Conservation (phyloP, 441 rosid species). For the Erysimum cheiri region DNA sequence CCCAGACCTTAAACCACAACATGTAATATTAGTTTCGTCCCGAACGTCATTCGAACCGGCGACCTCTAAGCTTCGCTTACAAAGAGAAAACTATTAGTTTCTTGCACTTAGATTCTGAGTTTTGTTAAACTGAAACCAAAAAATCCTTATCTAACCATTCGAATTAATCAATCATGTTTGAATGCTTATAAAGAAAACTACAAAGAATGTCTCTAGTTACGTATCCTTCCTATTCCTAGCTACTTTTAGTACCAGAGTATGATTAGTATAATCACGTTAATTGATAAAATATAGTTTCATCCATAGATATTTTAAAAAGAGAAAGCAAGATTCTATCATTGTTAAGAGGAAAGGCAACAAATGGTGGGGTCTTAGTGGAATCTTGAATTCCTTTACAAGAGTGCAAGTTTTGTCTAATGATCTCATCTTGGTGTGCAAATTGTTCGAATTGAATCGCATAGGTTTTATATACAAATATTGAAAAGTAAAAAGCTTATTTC, state of each 20-base stretch:
- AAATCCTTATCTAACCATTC: not conserved
- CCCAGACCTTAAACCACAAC: too few relatives aligned
- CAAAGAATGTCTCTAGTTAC: constrained; percentile 8
- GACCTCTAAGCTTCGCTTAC: too few relatives aligned
- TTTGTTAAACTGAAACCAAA: not conserved
- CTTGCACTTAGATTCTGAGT: not conserved
- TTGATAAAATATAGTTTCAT: constrained; percentile 30
- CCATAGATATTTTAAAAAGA: constrained; percentile 20
- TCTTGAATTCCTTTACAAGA: constrained; percentile 38
- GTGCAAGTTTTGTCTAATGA: constrained; percentile 46
- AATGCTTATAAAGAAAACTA: not conserved
- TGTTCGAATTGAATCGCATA: constrained; percentile 19
- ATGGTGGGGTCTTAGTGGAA: constrained; percentile 41
- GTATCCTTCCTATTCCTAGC: not conserved
- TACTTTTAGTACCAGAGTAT: not conserved
- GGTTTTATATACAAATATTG: not conserved
- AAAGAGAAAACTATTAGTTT: too few relatives aligned
- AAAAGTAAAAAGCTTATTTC: too few relatives aligned
- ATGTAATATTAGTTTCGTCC: too few relatives aligned
- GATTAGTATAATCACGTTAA: constrained; percentile 36
- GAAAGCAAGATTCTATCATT: constrained; percentile 43
- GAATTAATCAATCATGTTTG: constrained; percentile 8
- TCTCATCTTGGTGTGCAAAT: constrained; percentile 37
- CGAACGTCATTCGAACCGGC: too few relatives aligned
- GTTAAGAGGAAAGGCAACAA: constrained; percentile 30